Evolutionary conservation across 345 rosid species (phyloP), one percentile per base, ranked within the genome.

Genomic region (Aegle marmelos): DNA sequence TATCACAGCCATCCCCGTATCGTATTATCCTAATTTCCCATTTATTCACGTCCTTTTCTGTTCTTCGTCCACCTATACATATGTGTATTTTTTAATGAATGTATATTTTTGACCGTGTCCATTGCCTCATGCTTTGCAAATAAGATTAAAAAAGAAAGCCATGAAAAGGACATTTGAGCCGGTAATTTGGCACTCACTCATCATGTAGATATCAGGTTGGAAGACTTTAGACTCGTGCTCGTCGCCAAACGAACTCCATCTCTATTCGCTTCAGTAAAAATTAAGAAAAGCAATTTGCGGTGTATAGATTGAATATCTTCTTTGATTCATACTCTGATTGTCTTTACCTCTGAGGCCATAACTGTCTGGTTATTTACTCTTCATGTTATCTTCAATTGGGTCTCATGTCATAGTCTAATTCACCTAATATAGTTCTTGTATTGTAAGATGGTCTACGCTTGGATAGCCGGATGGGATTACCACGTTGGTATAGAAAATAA

Each of bases 341-440:
- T 34, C 8, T 50, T n/a, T n/a, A 0, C 74, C 9, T 25, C 7
- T 68, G 63, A 60, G 36, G 31, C 50, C 50, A 45, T 45, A 13
- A 45, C 50, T 13, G 25, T 60, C 13, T 19, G 13, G 36, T 79
- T 66, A 45, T 30, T 74, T 75, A 36, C 21, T 28, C 37, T 17
- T 39, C 57, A 4, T 65, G 21, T 45, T 24, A 57, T 63, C 72
- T 33, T 54, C 19, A 30, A 70, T 79, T 79, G 79, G 87, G 85
- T 79, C 65, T 39, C 4, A 6, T 76, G 83, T 79, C 87, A 28
- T 8, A 61, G 28, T 76, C 62, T 48, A 66, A 54, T 68, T 67
- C 73, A 76, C 84, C 83, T 77, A 79, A 65, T 70, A 48, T 61
- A 28, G 14, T 13, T 21, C 2, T 60, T 16, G 53, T 61, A 45